Evolutionary conservation across 2,329 filamentous ascomycete species (phyloP).

Genomic region (Ilyonectria sp.): DNA sequence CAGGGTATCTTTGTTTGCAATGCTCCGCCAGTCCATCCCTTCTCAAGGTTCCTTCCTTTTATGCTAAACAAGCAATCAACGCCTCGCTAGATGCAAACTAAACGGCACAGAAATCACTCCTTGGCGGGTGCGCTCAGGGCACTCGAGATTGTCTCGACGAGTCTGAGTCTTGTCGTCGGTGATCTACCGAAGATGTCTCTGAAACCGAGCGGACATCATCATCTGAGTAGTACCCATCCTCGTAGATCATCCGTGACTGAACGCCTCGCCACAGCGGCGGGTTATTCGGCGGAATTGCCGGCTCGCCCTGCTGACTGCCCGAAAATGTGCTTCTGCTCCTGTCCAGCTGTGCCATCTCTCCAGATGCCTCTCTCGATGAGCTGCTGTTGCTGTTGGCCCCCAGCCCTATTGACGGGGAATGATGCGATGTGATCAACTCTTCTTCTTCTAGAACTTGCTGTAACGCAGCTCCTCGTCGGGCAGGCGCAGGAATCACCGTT

Average conservation of each 20-base stretch:
- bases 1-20: constrained; percentile 24
- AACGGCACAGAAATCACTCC: constrained; percentile 28
- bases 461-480: constrained; percentile 69
- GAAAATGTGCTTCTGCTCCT: constrained; percentile 44
- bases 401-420: constrained; percentile 28
- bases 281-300: constrained; percentile 50
- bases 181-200: constrained; percentile 49
- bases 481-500: constrained; percentile 74
- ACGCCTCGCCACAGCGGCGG: constrained; percentile 63
- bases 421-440: constrained; percentile 45
- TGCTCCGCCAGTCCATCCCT: constrained; percentile 3
- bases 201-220: constrained; percentile 50
- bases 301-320: constrained; percentile 43
- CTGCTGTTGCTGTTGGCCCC: constrained; percentile 38
- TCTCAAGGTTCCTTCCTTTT: neutral
- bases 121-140: constrained; percentile 18
- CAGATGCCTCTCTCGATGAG: constrained; percentile 44
- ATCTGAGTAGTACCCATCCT: constrained; percentile 53
- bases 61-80: constrained; percentile 36
- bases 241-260: constrained; percentile 50
- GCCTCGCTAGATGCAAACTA: constrained; percentile 51
- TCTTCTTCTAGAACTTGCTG: constrained; percentile 72
- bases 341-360: constrained; percentile 38
- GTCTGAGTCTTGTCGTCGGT: constrained; percentile 46
- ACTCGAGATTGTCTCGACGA: constrained; percentile 40